Base-by-base conservation (phyloP, 108 stramenopile genomes). In the Cyclotella sp. region DNA sequence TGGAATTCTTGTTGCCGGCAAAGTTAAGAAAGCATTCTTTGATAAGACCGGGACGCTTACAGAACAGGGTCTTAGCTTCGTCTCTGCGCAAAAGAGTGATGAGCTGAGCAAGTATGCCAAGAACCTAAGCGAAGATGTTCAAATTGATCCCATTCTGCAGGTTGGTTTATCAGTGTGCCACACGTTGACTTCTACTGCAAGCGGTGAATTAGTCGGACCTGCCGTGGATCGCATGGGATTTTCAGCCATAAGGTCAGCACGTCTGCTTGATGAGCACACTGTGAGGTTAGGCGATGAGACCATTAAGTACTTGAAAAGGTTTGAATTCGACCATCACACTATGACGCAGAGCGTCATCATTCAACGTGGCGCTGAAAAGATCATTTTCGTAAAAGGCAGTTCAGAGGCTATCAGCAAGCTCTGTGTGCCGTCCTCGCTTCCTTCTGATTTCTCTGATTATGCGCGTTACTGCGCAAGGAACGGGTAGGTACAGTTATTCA, bases 41-140 rank as follows among this genome's bases (percentile, higher is more conserved):
- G 95, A 96, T 75, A 96, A 96, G 68, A 95, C 95, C 0, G 91
- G 91, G 0, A 92, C 91, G 16, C 57, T 92, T 40, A 92, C 91
- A 14, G 80, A 89, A 29, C 85, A 88, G 60, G 91, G 91, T n/a
- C 49, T 92, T 19, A 79, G 84, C 13, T 89, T 88, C 68, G 13
- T 86, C 18, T 82, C 82, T 55, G 79, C 75, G 0, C 42, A 64
- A 13, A 46, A 30, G 11, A 70, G 61, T 19, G 59, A 68, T 10
- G 68, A 73, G 27, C 47, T 73, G 46, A 28, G 57, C 27, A 58
- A 41, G 57, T 27, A 1, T 27, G 57, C 22, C 6, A 27, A 5
- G 14, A 13, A 26, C 59, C 16, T 49, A 14, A 34, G 26, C 9
- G 49, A 34, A 24, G 54, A 27, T 42, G 40, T 59, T 40, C 28